Base-by-base conservation (phyloP, 2,329 filamentous ascomycete genomes). In the Penicillium sp. region DNA sequence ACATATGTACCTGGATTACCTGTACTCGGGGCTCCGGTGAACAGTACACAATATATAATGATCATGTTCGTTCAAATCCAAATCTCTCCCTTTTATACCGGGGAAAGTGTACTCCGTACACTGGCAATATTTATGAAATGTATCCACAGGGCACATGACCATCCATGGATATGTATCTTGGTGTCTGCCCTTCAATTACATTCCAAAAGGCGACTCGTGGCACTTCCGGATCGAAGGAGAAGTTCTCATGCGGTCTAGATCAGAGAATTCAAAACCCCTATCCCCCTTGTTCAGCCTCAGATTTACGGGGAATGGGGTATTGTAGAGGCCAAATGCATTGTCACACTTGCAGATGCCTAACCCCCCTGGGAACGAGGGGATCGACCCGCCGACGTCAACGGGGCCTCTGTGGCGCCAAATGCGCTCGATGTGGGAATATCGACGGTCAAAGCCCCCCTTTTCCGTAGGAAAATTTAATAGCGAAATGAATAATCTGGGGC, bases 301-400 rank as follows among this genome's bases (percentile, higher is more conserved):
- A 48, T 21, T 29, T 33, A 35, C 29, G 27, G 35, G 38, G 46
- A 50, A 50, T 50, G 46, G 27, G 23, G 46, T 48, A 37, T 19
- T 37, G 15, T 56, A 33, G 41, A 41, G 48, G 31, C 41, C 31
- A 41, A 25, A 27, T 38, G 31, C n/a, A 35, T 47, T 40, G 25
- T 52, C 41, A 54, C 33, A 13, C 19, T 33, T 47, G 40, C 42
- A 43, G 33, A 43, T 46, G 35, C n/a, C 51, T 40, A 43, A 25
- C 33, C 42, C 49, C 53, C 54, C 35, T 42, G 27, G 41, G 37
- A 54, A 54, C 42, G 29, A 54, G 55, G 43, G 29, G 42, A 57
- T 57, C 55, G 55, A 57, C 55, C 55, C 50, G 55, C 50, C 55
- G 55, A 46, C 56, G 56, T 50, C 52, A 50, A 56, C 37, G 56